These are phyloP conservation scores for Lichtheimia ramosa DNA, from an alignment of 371 early-diverging fungal genomes.

Conservation along the genomic window DNA sequence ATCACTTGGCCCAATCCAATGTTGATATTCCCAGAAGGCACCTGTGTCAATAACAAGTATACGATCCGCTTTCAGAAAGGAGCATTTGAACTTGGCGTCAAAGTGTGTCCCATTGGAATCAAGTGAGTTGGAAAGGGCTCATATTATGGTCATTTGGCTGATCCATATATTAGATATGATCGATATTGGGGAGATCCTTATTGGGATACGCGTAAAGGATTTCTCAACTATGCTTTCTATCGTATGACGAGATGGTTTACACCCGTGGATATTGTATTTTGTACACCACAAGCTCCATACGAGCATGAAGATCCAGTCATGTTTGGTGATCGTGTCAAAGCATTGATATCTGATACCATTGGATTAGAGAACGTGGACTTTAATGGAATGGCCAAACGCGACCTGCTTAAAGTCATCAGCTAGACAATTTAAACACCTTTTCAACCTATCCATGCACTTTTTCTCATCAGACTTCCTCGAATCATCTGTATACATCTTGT, in stretches of 20 bases:
- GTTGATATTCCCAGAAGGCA: conserved; percentile 89
- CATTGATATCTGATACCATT: conserved; percentile 22
- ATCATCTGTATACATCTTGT: no score
- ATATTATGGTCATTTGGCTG: neutral
- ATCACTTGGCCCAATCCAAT: conserved; percentile 50
- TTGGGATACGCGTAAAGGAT: conserved; percentile 49
- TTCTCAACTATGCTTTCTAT: conserved; percentile 43
- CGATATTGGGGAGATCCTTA: conserved; percentile 39
- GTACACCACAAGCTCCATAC: conserved; percentile 17
- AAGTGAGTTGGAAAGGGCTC: conserved; percentile 23
- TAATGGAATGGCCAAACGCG: conserved; percentile 45
- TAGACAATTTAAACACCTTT: no score
- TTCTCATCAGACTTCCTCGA: no score
- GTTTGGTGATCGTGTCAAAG: conserved; percentile 31
- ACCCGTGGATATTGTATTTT: conserved; percentile 33
- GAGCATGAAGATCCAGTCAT: conserved; percentile 21
- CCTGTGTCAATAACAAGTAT: conserved; percentile 86
- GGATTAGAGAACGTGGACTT: conserved; percentile 32
- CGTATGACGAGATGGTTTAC: conserved; percentile 48
- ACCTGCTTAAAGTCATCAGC: conserved; percentile 16
- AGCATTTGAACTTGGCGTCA: conserved; percentile 79
- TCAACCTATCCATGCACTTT: no score
- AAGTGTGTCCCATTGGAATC: conserved; percentile 43
- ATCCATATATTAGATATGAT: conserved; percentile 21
- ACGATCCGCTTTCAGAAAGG: conserved; percentile 88